Evolutionary conservation across 2,329 filamentous ascomycete species (phyloP).

Genomic region (Pyricularia sp.): DNA sequence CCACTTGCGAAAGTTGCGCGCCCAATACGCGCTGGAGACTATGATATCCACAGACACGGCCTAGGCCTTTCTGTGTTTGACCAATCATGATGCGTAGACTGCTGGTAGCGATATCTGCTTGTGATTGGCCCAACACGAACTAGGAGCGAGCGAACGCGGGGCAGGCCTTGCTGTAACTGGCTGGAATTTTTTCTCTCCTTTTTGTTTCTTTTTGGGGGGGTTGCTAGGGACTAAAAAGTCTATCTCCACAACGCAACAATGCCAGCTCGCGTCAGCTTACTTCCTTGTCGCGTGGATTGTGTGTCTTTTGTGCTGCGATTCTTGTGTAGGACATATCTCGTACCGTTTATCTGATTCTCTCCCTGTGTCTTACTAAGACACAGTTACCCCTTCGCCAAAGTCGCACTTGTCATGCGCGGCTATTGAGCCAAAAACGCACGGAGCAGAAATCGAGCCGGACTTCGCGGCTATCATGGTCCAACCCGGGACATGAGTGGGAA

Average conservation of each 20-base stretch:
- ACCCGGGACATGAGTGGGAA: not conserved
- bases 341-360: too few relatives aligned
- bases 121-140: not conserved
- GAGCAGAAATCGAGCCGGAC: not conserved
- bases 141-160: not conserved
- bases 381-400: not conserved
- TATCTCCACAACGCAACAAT: not conserved
- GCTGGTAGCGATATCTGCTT: not conserved
- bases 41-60: not conserved
- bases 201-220: not conserved
- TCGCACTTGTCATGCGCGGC: not conserved
- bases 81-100: not conserved
- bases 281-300: not conserved
- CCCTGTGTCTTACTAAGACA: too few relatives aligned
- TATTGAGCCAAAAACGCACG: not conserved
- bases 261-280: not conserved
- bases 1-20: not conserved
- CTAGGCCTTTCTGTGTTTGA: not conserved
- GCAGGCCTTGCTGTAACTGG: not conserved
- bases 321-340: too few relatives aligned
- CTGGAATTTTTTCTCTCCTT: not conserved
- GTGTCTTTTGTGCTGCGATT: too few relatives aligned
- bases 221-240: not conserved
- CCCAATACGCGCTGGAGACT: not conserved
- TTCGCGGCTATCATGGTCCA: not conserved